phyloP scores from a whole-genome alignment of 2,329 filamentous ascomycete species.

The Rutstroemia sydowiana region DNA sequence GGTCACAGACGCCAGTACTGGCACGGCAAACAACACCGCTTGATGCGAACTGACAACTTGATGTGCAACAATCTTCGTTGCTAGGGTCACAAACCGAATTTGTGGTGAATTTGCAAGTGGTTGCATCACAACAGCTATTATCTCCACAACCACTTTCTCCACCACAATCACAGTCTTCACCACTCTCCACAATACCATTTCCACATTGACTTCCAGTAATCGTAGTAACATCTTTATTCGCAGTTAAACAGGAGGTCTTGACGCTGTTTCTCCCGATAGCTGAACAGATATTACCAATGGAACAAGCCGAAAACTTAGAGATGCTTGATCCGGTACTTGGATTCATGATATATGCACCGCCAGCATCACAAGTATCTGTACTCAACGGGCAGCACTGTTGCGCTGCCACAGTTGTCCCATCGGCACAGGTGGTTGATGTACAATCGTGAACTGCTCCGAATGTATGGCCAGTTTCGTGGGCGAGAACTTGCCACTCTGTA shows the following conservation, averaged over 20 bases:
- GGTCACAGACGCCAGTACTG: slow-evolving; percentile 76
- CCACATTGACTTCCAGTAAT: slow-evolving; percentile 83
- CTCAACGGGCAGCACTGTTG: slow-evolving; percentile 77
- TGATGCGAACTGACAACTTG: slow-evolving; percentile 57
- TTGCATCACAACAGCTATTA: slow-evolving; percentile 77
- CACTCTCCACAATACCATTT: slow-evolving; percentile 91
- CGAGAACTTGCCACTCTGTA: slow-evolving; percentile 91
- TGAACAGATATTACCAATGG: slow-evolving; percentile 88
- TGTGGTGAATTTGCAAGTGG: slow-evolving; percentile 75
- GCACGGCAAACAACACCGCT: slow-evolving; percentile 70
- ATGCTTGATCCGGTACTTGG: slow-evolving; percentile 72
- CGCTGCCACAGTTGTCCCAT: slow-evolving; percentile 50
- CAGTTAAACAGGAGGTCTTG: slow-evolving; percentile 68
- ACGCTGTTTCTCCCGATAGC: slow-evolving; percentile 72
- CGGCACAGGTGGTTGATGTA: slow-evolving; percentile 55
- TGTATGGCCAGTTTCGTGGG: slow-evolving; percentile 88
- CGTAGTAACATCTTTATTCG: slow-evolving; percentile 75
- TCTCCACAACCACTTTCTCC: slow-evolving; percentile 61
- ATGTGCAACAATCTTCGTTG: slow-evolving; percentile 76
- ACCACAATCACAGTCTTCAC: slow-evolving; percentile 95
- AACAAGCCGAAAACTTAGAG: slow-evolving; percentile 77
- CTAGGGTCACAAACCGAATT: slow-evolving; percentile 67
- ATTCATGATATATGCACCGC: slow-evolving; percentile 88
- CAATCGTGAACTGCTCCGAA: slow-evolving; percentile 97
- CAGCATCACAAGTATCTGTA: slow-evolving; percentile 61